Percentiles rank a stretch among this genome's conserved stretches.
Evolutionary conservation across 2,329 filamentous ascomycete genomes (phyloP).

Genomic region (Colletotrichum acutatum): DNA sequence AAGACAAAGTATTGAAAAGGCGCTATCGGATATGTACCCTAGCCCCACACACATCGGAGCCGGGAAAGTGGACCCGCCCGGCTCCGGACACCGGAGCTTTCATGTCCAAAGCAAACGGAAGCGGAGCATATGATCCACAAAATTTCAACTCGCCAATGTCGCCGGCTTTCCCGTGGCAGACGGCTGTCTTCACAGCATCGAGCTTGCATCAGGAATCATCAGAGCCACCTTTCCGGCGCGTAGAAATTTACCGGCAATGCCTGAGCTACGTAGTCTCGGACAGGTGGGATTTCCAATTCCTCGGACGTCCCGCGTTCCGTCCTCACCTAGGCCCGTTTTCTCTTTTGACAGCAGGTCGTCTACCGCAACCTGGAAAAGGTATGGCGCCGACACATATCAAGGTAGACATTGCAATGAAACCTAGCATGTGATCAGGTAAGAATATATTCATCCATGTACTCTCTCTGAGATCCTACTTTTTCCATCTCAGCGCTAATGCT

Average conservation of each 20-base stretch:
- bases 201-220: neutral
- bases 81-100: neutral
- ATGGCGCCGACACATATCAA: too few species aligned
- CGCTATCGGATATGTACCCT: neutral
- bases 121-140: neutral
- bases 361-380: neutral
- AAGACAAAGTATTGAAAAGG: too few species aligned
- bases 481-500: slow-evolving; percentile 13
- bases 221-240: neutral
- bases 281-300: slow-evolving; percentile 8
- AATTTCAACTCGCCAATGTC: neutral
- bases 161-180: neutral
- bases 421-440: neutral
- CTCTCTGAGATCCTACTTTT: slow-evolving; percentile 4
- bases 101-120: neutral
- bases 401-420: neutral
- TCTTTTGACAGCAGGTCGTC: neutral
- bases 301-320: neutral
- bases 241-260: neutral
- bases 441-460: neutral
- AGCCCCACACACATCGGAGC: neutral
- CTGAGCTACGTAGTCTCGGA: neutral
- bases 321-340: neutral
- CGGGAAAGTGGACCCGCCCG: neutral
- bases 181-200: neutral